Evolutionary conservation across 139 green algal genomes (phyloP).

Genomic region (Ulvella scutata): DNA sequence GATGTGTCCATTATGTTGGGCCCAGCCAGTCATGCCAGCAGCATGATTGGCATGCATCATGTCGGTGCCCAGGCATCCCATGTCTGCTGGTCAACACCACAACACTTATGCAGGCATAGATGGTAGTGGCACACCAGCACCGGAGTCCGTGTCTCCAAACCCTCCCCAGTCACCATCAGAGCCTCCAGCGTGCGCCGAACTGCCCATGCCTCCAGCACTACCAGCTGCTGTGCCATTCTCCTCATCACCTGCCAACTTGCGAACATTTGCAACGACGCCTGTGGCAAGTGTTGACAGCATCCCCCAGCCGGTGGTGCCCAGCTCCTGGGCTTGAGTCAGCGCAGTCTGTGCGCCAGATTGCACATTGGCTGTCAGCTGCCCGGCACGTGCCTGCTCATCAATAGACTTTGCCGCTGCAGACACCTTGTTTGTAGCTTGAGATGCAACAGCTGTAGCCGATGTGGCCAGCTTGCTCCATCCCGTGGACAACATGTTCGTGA

Average conservation of each 20-base stretch:
- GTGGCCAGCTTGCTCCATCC: conserved; percentile 29
- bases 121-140: too few relatives aligned
- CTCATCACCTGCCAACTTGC: neutral
- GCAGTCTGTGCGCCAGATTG: neutral
- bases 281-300: conserved; percentile 1
- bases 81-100: too few relatives aligned
- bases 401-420: neutral
- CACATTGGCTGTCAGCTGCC: neutral
- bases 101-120: too few relatives aligned
- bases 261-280: neutral
- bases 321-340: neutral
- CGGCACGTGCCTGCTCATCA: neutral
- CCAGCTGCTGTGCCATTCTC: neutral
- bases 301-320: neutral
- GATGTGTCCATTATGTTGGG: too few relatives aligned
- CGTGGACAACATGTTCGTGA: conserved; percentile 40
- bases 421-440: neutral
- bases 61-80: too few relatives aligned
- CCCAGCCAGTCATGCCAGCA: too few relatives aligned
- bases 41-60: too few relatives aligned
- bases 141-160: too few relatives aligned
- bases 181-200: too few relatives aligned
- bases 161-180: neutral
- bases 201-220: neutral
- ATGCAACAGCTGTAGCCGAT: conserved; percentile 13